phyloP scores from a whole-genome alignment of 305 asterid genomes.

The Fraxinus platypoda region DNA sequence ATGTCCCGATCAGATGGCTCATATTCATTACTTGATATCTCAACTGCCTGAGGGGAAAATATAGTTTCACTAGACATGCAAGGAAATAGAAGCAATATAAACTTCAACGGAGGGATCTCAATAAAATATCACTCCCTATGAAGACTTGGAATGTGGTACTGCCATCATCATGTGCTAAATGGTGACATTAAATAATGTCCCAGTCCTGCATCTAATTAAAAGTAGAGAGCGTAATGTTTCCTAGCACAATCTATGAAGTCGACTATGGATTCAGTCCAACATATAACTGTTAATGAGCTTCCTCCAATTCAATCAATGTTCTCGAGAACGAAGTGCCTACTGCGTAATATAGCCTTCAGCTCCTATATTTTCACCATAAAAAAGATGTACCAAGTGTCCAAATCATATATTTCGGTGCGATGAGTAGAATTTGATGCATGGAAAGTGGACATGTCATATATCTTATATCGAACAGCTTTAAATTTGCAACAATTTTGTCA shows the following conservation, averaged over 20 bases:
- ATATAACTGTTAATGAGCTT: not conserved
- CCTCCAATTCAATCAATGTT: not conserved
- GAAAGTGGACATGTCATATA: not conserved
- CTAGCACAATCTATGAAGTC: not conserved
- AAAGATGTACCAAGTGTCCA: not conserved
- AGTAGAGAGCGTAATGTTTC: not conserved
- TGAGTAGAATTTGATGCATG: not conserved
- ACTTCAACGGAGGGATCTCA: not conserved
- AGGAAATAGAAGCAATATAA: not conserved
- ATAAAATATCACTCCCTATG: not conserved
- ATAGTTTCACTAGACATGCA: conserved; percentile 4
- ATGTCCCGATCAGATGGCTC: conserved; percentile 91
- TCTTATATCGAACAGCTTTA: not conserved
- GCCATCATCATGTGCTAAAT: not conserved
- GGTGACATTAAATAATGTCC: not conserved
- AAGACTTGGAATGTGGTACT: not conserved
- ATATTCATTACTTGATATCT: conserved; percentile 91
- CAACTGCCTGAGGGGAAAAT: conserved; percentile 67
- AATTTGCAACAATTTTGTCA: not conserved
- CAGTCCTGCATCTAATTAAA: not conserved
- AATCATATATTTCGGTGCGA: not conserved
- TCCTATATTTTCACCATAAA: not conserved
- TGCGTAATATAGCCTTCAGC: not conserved
- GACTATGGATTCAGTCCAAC: not conserved
- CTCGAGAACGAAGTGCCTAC: not conserved